Percentiles rank a stretch among this genome's conserved stretches.
Evolutionary conservation across 1,139 yeast genomes (phyloP).

Genomic region (Scheffersomyces cryptocercus): DNA sequence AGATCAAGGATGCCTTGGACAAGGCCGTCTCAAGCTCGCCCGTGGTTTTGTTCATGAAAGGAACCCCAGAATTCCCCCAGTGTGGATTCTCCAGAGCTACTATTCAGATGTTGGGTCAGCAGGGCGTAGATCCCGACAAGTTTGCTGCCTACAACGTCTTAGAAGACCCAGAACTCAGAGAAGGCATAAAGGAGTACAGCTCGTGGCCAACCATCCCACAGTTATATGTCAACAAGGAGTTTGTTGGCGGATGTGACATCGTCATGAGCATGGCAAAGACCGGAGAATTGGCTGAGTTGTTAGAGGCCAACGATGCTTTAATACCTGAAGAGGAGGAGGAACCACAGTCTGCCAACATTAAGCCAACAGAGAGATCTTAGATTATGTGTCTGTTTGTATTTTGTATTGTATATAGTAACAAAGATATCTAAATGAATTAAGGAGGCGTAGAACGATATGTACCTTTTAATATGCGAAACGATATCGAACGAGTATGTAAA

Average conservation of each 20-base stretch:
- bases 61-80: constrained; percentile 97
- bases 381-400: neutral
- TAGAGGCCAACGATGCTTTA: constrained; percentile 78
- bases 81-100: constrained; percentile 98
- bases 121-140: constrained; percentile 94
- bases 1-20: constrained; percentile 79
- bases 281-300: constrained; percentile 86
- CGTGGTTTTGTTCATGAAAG: constrained; percentile 93
- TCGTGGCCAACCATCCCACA: constrained; percentile 95
- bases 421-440: neutral
- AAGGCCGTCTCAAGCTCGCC: constrained; percentile 86
- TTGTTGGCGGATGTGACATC: constrained; percentile 97
- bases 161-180: constrained; percentile 90
- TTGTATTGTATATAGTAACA: neutral
- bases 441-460: neutral
- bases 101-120: constrained; percentile 89
- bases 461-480: no score
- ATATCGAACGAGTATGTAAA: no score
- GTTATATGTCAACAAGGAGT: constrained; percentile 72
- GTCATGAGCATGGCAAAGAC: constrained; percentile 86
- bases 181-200: constrained; percentile 91
- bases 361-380: constrained; percentile 39
- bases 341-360: constrained; percentile 33
- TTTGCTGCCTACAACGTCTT: constrained; percentile 97
- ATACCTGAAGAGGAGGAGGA: constrained; percentile 67